A percentile compares a stretch with the other conserved stretches of the same genome.
Conservation (phyloP, 2,329 filamentous ascomycete genomes). For the Pyricularia pennisetigena region DNA sequence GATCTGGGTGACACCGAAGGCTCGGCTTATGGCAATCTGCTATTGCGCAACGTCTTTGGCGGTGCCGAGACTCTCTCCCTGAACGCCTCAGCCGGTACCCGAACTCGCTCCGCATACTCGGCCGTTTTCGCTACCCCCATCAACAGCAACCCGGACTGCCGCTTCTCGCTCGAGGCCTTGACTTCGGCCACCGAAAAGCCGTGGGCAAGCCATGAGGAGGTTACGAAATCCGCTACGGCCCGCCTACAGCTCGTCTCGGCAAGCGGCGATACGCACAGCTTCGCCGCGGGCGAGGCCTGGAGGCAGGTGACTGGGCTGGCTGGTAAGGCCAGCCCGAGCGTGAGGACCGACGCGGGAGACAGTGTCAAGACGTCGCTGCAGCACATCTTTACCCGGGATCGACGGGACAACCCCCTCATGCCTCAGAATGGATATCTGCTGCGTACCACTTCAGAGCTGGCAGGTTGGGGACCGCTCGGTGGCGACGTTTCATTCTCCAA, state of each 20-base stretch:
- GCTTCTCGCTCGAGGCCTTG: constrained; percentile 69
- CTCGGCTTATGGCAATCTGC: constrained; percentile 79
- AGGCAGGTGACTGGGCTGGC: constrained; percentile 76
- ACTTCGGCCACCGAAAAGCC: constrained; percentile 79
- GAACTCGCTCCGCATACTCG: constrained; percentile 86
- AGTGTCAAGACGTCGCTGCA: constrained; percentile 34
- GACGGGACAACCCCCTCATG: constrained; percentile 75
- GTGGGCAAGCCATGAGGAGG: constrained; percentile 92
- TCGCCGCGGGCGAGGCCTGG: constrained; percentile 78
- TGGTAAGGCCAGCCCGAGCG: constrained; percentile 62
- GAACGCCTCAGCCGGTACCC: constrained; percentile 80
- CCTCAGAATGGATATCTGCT: constrained; percentile 74
- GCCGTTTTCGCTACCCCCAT: constrained; percentile 77
- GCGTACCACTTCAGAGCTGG: constrained; percentile 72
- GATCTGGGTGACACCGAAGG: constrained; percentile 91
- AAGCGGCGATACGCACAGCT: constrained; percentile 59
- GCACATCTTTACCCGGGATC: constrained; percentile 46
- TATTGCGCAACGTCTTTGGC: constrained; percentile 87
- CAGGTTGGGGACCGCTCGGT: constrained; percentile 70
- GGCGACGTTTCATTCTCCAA: constrained; percentile 95
- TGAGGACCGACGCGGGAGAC: constrained; percentile 81
- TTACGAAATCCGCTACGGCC: constrained; percentile 64
- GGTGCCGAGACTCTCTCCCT: constrained; percentile 84
- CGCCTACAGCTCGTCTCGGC: constrained; percentile 54
- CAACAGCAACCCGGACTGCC: constrained; percentile 71